These are phyloP conservation scores for Cryphonectria parasitica DNA, from an alignment of 2,329 filamentous ascomycete genomes.

Conservation along the genomic window DNA sequence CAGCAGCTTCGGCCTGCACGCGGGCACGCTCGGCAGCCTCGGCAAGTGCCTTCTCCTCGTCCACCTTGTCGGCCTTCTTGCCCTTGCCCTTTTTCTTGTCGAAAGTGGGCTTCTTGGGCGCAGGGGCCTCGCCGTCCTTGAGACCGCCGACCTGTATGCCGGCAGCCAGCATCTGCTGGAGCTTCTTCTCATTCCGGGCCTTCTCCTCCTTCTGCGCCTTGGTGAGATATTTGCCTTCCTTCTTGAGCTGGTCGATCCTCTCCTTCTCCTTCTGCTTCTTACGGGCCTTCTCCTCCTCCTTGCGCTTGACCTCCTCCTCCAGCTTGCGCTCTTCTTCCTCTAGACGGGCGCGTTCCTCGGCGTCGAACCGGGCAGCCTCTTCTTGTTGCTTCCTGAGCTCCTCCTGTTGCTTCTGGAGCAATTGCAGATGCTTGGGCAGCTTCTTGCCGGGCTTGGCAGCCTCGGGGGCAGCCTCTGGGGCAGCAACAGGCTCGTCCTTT, in stretches of 20 bases:
- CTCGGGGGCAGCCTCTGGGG: conserved; percentile 39
- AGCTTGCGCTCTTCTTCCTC: conserved; percentile 68
- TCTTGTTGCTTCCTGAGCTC: conserved; percentile 69
- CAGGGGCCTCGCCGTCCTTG: conserved; percentile 56
- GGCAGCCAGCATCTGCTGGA: conserved; percentile 83
- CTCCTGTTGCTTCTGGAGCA: conserved; percentile 83
- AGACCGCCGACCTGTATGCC: conserved; percentile 72
- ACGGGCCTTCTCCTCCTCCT: conserved; percentile 72
- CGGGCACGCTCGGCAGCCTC: conserved; percentile 77
- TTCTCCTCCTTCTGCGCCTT: conserved; percentile 86
- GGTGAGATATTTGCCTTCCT: conserved; percentile 83
- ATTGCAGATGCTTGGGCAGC: conserved; percentile 71
- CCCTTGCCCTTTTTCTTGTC: conserved; percentile 71
- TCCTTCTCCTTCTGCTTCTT: conserved; percentile 90
- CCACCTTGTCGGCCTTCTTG: conserved; percentile 63
- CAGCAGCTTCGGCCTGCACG: conserved; percentile 67
- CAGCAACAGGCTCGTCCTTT: conserved; percentile 46
- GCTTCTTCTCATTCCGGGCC: conserved; percentile 74
- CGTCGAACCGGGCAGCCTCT: conserved; percentile 59
- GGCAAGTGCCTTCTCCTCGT: conserved; percentile 78
- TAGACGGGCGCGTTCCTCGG: conserved; percentile 57
- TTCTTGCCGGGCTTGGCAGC: conserved; percentile 71
- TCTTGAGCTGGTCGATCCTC: conserved; percentile 84
- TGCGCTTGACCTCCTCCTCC: conserved; percentile 70
- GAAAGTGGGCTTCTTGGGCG: conserved; percentile 68